Evolutionary conservation across 106 monocot genomes (phyloP).

Genomic region (Dendrobium nobile): DNA sequence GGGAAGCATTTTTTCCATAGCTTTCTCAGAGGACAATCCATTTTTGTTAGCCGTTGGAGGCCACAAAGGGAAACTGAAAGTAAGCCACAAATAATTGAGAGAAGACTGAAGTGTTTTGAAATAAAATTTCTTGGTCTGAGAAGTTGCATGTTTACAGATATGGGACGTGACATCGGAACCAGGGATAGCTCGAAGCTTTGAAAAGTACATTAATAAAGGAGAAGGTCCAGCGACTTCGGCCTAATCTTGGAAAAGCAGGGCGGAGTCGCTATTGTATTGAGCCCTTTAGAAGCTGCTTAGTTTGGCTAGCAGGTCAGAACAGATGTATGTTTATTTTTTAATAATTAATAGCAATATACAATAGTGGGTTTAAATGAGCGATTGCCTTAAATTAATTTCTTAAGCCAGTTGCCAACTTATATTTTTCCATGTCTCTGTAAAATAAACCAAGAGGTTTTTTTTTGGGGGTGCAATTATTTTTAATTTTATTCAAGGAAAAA

Average conservation of each 20-base stretch:
- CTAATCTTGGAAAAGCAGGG: background rate
- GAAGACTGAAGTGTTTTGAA: background rate
- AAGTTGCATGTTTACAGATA: conserved; percentile 1
- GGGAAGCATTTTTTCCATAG: conserved; percentile 56
- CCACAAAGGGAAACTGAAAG: conserved; percentile 48
- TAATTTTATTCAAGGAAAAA: too few relatives aligned
- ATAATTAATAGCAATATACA: too few relatives aligned
- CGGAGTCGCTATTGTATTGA: background rate
- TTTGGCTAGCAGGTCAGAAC: too few relatives aligned
- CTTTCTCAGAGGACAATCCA: conserved; percentile 66
- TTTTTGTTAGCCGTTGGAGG: conserved; percentile 61
- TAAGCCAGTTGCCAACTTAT: too few relatives aligned
- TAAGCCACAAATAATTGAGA: conserved; percentile 10
- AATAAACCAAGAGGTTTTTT: too few relatives aligned
- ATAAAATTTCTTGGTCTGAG: background rate
- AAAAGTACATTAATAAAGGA: conserved; percentile 11
- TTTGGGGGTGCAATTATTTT: too few relatives aligned
- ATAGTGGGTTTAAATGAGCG: too few relatives aligned
- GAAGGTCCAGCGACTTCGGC: background rate
- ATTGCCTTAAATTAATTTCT: too few relatives aligned
- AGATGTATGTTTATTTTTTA: too few relatives aligned
- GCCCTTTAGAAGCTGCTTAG: background rate
- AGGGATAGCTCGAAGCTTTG: conserved; percentile 9
- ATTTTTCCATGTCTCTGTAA: too few relatives aligned
- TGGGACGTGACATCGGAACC: conserved; percentile 23